phyloP scores from a whole-genome alignment of 805 yeast genomes.

The Candida morakotiae region DNA sequence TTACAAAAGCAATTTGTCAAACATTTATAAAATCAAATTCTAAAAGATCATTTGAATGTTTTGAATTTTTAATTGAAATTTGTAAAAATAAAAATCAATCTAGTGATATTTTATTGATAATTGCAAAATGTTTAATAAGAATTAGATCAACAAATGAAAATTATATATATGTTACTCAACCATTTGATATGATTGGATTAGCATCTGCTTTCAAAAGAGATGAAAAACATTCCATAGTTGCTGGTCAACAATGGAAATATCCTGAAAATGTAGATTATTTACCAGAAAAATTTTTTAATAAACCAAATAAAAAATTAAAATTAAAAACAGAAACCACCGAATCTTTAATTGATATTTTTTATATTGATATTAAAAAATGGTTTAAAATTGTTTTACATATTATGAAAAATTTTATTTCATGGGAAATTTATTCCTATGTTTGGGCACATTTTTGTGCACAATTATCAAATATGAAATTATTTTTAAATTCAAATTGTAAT shows the following conservation, averaged over 20 bases:
- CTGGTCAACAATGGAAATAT: conserved; percentile 46
- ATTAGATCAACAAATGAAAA: conserved; percentile 46
- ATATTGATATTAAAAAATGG: conserved; percentile 49
- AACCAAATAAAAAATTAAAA: conserved; percentile 28
- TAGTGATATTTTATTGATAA: conserved; percentile 38
- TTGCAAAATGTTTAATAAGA: conserved; percentile 51
- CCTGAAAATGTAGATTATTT: conserved; percentile 56
- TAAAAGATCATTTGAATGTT: conserved; percentile 25
- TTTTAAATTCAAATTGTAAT: conserved; percentile 32
- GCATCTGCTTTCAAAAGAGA: conserved; percentile 58
- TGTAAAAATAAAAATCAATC: conserved; percentile 29
- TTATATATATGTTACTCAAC: conserved; percentile 46
- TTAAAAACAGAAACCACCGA: conserved; percentile 7
- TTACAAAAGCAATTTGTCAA: conserved; percentile 22
- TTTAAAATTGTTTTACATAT: conserved; percentile 45
- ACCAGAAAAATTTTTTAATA: conserved; percentile 39
- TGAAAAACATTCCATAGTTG: conserved; percentile 11
- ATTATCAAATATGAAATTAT: conserved; percentile 53
- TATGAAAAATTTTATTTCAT: conserved; percentile 50
- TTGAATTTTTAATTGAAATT: conserved; percentile 27
- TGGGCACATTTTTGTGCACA: conserved; percentile 72
- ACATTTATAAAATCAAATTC: conserved; percentile 22
- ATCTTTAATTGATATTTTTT: conserved; percentile 5
- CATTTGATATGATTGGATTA: conserved; percentile 62
- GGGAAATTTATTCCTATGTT: conserved; percentile 69